Conservation (phyloP, 495 filamentous ascomycete genomes). For the Aspergillus incahuasiensis region DNA sequence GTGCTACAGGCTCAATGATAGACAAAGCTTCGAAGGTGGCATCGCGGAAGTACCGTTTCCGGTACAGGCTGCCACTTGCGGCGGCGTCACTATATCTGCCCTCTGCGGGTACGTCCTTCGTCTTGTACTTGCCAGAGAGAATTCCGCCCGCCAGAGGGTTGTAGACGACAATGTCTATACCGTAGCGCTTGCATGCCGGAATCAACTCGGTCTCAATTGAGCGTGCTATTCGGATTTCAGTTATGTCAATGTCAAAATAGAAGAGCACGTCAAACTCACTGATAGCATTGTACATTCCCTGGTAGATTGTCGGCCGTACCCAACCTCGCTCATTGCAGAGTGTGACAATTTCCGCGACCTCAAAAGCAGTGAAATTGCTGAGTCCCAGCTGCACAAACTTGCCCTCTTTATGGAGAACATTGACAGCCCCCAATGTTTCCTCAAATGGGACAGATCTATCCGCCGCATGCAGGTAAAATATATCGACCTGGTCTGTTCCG, state of each 20-base stretch:
- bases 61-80: slow-evolving; percentile 59
- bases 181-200: slow-evolving; percentile 75
- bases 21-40: slow-evolving; percentile 70
- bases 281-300: slow-evolving; percentile 62
- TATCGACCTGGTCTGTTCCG: slow-evolving; percentile 72
- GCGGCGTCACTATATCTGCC: slow-evolving; percentile 66
- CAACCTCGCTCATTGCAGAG: slow-evolving; percentile 76
- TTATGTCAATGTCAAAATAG: no score
- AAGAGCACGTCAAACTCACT: slow-evolving; percentile 48
- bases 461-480: slow-evolving; percentile 84
- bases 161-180: slow-evolving; percentile 85
- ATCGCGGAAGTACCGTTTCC: slow-evolving; percentile 76
- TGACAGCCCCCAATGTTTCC: slow-evolving; percentile 70
- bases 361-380: slow-evolving; percentile 82
- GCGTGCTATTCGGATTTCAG: no score
- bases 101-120: slow-evolving; percentile 56
- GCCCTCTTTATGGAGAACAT: slow-evolving; percentile 80
- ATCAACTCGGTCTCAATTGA: slow-evolving; percentile 78
- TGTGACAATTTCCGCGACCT: slow-evolving; percentile 84
- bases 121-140: slow-evolving; percentile 82
- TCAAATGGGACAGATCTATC: slow-evolving; percentile 75
- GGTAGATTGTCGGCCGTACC: slow-evolving; percentile 59
- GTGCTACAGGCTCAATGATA: slow-evolving; percentile 65
- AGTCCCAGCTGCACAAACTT: slow-evolving; percentile 82
- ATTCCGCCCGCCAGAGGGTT: slow-evolving; percentile 84